Evolutionary conservation across 352 stramenopile species (phyloP).

Genomic region (Saprolegnia diclina): DNA sequence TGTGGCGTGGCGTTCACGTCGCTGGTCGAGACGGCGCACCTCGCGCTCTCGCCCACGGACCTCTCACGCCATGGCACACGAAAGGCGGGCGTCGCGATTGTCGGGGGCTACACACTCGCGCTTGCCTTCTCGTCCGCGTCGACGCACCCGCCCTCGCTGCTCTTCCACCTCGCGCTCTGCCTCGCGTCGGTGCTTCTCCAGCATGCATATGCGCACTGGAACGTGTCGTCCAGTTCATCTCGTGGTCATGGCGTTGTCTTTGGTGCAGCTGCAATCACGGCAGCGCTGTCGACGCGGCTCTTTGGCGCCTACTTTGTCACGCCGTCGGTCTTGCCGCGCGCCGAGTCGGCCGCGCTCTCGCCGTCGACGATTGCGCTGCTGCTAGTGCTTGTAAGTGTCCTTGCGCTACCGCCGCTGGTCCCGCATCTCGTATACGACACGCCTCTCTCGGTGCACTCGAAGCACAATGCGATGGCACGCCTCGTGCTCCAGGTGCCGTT

Average conservation of each 20-base stretch:
- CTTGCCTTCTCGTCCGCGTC: constrained; percentile 11
- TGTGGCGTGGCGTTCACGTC: constrained; percentile 19
- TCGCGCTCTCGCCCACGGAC: constrained; percentile 3
- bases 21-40: constrained; percentile 16
- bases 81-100: constrained; percentile 10
- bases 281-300: background rate
- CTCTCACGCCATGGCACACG: background rate
- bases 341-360: background rate
- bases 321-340: background rate
- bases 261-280: background rate
- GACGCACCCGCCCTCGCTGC: constrained; percentile 11
- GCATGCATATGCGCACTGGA: background rate
- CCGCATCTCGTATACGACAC: background rate
- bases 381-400: background rate
- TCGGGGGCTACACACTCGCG: constrained; percentile 13
- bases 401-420: background rate
- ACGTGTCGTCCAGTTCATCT: background rate
- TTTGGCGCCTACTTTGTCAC: background rate
- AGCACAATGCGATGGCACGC: constrained; percentile 5
- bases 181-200: constrained; percentile 12
- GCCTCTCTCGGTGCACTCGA: background rate
- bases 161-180: constrained; percentile 22
- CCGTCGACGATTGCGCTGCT: background rate
- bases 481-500: constrained; percentile 17
- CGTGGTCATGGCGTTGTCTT: background rate